A percentile compares a stretch with the other conserved stretches of the same genome.
Evolutionary conservation across 306 rosid genomes (phyloP).

Genomic region (Lupinus albus): DNA sequence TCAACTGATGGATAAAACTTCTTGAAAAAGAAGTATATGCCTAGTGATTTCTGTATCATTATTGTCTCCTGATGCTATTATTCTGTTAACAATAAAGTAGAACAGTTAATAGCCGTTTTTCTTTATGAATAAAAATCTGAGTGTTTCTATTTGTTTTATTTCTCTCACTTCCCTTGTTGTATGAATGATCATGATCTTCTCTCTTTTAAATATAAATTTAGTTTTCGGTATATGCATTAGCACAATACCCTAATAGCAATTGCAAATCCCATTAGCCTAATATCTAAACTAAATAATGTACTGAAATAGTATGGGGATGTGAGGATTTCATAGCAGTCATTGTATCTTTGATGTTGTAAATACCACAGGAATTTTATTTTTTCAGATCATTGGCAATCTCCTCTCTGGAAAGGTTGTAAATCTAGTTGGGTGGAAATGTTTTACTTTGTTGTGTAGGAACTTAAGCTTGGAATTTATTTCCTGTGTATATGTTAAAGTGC

Average conservation of each 20-base stretch:
- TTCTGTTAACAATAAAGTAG: conserved; percentile 33
- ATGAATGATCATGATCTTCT: conserved; percentile 13
- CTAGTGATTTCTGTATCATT: conserved; percentile 36
- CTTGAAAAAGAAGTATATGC: conserved; percentile 29
- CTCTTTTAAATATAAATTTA: not conserved
- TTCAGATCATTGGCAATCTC: not conserved
- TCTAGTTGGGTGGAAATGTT: not conserved
- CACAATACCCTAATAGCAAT: not conserved
- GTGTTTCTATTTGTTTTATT: not conserved
- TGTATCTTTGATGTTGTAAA: not conserved
- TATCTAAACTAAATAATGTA: not conserved
- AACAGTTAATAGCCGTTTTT: not conserved
- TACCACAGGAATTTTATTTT: not conserved
- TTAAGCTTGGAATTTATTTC: conserved; percentile 11
- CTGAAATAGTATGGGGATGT: not conserved
- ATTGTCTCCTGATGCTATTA: conserved; percentile 11
- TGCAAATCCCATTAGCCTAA: conserved; percentile 4
- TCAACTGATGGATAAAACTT: conserved; percentile 87
- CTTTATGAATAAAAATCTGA: conserved; percentile 16
- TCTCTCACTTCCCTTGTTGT: not conserved
- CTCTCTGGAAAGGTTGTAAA: not conserved
- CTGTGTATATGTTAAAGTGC: not conserved
- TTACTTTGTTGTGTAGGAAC: not conserved
- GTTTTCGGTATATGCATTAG: not conserved
- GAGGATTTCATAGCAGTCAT: not conserved